These are phyloP conservation scores for Lagenidium giganteum DNA, from an alignment of 352 stramenopile genomes.

Conservation along the genomic window DNA sequence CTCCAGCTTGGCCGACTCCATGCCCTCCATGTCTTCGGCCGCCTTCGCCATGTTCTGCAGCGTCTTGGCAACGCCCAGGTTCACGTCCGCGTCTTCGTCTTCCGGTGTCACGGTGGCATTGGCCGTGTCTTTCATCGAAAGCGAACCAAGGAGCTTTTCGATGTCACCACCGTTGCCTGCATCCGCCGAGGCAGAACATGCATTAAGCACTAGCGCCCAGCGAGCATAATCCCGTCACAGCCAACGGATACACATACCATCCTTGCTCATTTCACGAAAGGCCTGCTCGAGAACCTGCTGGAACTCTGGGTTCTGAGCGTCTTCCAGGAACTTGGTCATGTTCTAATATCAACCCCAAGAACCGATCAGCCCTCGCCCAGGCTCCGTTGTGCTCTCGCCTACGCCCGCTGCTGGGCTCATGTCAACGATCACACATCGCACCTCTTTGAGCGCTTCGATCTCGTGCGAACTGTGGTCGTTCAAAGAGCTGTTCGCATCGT, in stretches of 20 bases:
- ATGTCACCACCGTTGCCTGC: conserved; percentile 59
- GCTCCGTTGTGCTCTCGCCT: too few species aligned
- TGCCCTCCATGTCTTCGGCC: conserved; percentile 80
- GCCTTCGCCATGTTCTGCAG: conserved; percentile 89
- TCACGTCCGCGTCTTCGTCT: conserved; percentile 65
- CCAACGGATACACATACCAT: conserved; percentile 23
- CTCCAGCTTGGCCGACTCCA: conserved; percentile 79
- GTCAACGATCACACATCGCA: conserved; percentile 12
- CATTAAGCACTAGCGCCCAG: conserved; percentile 3
- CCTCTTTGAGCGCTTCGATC: conserved; percentile 61
- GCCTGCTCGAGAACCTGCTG: conserved; percentile 83
- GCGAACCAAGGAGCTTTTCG: conserved; percentile 59
- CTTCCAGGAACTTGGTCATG: conserved; percentile 82
- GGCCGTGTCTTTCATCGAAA: conserved; percentile 36
- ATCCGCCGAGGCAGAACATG: too few species aligned
- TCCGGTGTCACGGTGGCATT: conserved; percentile 2
- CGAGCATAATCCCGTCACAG: neutral
- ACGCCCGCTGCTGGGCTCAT: too few species aligned
- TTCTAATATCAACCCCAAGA: conserved; percentile 30
- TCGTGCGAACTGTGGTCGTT: too few species aligned
- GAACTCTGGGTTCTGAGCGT: conserved; percentile 84
- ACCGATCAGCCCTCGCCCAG: neutral
- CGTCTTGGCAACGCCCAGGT: conserved; percentile 79
- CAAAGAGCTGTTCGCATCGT: conserved; percentile 35
- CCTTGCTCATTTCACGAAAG: conserved; percentile 75